Evolutionary conservation across 1,284 basidiomycete species (phyloP).

Genomic region (Moesziomyces globuligerus): DNA sequence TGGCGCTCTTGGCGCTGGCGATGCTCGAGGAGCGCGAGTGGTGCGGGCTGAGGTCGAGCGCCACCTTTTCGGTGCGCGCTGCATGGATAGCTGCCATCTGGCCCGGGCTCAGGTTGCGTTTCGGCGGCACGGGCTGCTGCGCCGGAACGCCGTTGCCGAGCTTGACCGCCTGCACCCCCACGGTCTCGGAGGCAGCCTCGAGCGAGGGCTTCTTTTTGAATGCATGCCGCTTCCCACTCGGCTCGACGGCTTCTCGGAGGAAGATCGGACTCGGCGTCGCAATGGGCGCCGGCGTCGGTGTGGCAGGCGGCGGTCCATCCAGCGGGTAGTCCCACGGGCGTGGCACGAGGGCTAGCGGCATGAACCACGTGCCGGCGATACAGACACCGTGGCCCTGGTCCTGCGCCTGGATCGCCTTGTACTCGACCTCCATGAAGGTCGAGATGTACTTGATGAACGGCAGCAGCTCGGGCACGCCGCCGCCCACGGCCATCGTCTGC

Average conservation of each 20-base stretch:
- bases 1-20: conserved; percentile 15
- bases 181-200: not conserved
- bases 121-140: conserved; percentile 5
- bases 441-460: conserved; percentile 62
- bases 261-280: conserved; percentile 1
- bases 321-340: conserved; percentile 50
- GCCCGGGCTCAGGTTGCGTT: conserved; percentile 26
- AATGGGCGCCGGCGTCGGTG: not conserved
- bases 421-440: conserved; percentile 60
- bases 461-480: conserved; percentile 59
- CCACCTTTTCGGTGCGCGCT: conserved; percentile 26
- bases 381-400: conserved; percentile 56
- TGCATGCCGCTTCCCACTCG: conserved; percentile 10
- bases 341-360: conserved; percentile 52
- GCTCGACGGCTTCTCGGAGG: not conserved
- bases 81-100: conserved; percentile 29
- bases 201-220: conserved; percentile 26
- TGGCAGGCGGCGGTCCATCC: conserved; percentile 9
- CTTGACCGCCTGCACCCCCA: not conserved
- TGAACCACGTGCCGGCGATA: conserved; percentile 59
- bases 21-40: conserved; percentile 29
- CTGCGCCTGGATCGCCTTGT: conserved; percentile 55
- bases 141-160: conserved; percentile 1
- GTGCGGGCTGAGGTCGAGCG: conserved; percentile 19
- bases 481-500: conserved; percentile 56